These are phyloP conservation scores for Mentha longifolia DNA, from an alignment of 257 asterid genomes.

Conservation along the genomic window DNA sequence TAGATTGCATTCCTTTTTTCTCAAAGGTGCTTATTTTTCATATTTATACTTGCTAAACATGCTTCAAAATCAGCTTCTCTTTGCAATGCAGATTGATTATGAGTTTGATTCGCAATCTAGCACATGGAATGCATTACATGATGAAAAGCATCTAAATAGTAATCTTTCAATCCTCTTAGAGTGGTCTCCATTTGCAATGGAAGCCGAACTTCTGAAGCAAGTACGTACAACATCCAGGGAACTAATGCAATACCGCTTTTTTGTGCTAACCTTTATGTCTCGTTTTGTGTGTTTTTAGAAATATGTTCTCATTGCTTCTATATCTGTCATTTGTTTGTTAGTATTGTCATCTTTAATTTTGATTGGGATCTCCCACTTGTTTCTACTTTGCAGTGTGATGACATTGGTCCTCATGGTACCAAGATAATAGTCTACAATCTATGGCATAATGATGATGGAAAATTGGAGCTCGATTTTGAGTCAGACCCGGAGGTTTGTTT, in stretches of 20 bases:
- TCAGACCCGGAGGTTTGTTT: slow-evolving; percentile 73
- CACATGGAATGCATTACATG: slow-evolving; percentile 59
- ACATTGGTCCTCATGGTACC: slow-evolving; percentile 81
- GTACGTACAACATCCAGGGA: slow-evolving; percentile 50
- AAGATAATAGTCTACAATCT: slow-evolving; percentile 73
- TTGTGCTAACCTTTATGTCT: not conserved
- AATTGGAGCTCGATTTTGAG: slow-evolving; percentile 82
- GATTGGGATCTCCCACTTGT: slow-evolving; percentile 7
- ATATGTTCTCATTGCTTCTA: not conserved
- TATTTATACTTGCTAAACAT: slow-evolving; percentile 17
- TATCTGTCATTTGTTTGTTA: slow-evolving; percentile 5
- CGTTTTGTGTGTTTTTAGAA: not conserved
- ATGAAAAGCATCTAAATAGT: slow-evolving; percentile 47
- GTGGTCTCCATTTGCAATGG: slow-evolving; percentile 87
- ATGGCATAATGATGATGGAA: slow-evolving; percentile 79
- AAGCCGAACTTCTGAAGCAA: slow-evolving; percentile 77
- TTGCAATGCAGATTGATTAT: slow-evolving; percentile 73
- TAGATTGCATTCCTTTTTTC: not conserved
- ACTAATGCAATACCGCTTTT: slow-evolving; percentile 13
- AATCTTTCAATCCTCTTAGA: slow-evolving; percentile 72
- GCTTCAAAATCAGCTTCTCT: slow-evolving; percentile 29
- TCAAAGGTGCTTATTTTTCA: slow-evolving; percentile 3
- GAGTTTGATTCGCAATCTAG: slow-evolving; percentile 46
- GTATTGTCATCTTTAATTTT: slow-evolving; percentile 20
- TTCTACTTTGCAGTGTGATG: slow-evolving; percentile 64